phyloP scores from a whole-genome alignment of 495 filamentous ascomycete genomes.

The Podospora pseudoanserina region DNA sequence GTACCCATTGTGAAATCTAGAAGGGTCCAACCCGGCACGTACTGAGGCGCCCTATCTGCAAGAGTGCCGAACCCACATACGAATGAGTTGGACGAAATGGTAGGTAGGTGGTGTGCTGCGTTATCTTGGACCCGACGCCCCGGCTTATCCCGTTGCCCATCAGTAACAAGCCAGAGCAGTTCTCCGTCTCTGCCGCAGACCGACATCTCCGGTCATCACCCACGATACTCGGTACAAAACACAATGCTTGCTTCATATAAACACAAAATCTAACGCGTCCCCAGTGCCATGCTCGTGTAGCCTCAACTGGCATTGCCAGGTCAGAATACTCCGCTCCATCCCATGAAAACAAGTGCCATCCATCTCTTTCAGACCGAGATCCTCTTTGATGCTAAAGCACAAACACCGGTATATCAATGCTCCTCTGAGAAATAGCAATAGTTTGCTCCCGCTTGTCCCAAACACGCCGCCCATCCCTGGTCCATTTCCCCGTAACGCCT shows the following conservation, averaged over 20 bases:
- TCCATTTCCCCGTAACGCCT: neutral
- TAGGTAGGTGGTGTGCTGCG: neutral
- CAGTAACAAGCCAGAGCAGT: neutral
- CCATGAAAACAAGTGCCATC: neutral
- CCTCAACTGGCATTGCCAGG: neutral
- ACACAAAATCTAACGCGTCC: neutral
- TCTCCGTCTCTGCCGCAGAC: neutral
- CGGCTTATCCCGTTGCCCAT: neutral
- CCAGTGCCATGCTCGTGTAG: neutral
- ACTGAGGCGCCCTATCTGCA: neutral
- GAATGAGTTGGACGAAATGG: neutral
- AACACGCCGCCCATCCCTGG: neutral
- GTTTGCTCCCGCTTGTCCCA: neutral
- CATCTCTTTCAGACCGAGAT: neutral
- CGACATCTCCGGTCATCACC: neutral
- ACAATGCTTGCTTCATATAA: neutral
- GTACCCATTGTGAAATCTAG: neutral
- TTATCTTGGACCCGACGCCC: neutral
- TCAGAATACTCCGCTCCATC: neutral
- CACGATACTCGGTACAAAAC: neutral
- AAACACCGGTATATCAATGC: neutral
- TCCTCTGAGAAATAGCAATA: neutral
- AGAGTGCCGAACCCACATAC: neutral
- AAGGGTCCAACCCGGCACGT: neutral
- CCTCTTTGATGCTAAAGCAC: neutral